A percentile compares a stretch with the other conserved stretches of the same genome.
These are phyloP conservation scores for Ogataea polymorpha DNA, from an alignment of 805 yeast species.

Conservation along the genomic window DNA sequence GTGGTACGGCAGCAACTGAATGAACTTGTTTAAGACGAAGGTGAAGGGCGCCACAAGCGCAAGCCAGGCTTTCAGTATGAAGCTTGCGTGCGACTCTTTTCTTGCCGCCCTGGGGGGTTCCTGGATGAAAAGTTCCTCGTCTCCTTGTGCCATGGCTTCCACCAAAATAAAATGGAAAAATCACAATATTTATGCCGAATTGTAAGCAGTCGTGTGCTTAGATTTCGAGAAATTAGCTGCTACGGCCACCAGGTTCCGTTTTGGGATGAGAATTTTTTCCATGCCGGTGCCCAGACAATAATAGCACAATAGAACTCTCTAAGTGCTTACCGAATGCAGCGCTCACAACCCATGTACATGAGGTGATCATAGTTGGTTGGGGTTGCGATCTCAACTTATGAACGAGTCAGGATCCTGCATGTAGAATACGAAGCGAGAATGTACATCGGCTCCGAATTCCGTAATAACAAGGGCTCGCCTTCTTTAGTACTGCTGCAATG, in stretches of 20 bases:
- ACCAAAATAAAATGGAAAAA: not conserved
- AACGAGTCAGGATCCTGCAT: too few relatives aligned
- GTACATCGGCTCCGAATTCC: too few relatives aligned
- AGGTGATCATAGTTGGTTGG: too few relatives aligned
- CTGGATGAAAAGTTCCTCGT: not conserved
- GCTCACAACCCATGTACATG: too few relatives aligned
- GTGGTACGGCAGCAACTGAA: conserved; percentile 6
- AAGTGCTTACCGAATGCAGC: not conserved
- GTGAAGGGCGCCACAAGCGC: conserved; percentile 11
- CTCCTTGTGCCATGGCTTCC: conserved; percentile 4
- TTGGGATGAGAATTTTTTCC: not conserved
- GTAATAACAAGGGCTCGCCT: too few relatives aligned
- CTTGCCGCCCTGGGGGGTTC: not conserved
- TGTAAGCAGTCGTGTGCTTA: conserved; percentile 3
- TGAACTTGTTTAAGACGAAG: conserved; percentile 3
- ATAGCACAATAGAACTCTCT: not conserved
- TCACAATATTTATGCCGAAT: not conserved
- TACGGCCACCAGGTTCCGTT: not conserved
- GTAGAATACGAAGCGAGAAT: too few relatives aligned
- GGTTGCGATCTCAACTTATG: too few relatives aligned
- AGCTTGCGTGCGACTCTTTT: not conserved
- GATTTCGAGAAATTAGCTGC: not conserved
- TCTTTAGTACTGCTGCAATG: too few relatives aligned
- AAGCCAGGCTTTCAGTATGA: conserved; percentile 1
- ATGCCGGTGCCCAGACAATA: not conserved